These are phyloP conservation scores for Vaccinium darrowii DNA, from an alignment of 148 eudicot genomes.

Conservation along the genomic window DNA sequence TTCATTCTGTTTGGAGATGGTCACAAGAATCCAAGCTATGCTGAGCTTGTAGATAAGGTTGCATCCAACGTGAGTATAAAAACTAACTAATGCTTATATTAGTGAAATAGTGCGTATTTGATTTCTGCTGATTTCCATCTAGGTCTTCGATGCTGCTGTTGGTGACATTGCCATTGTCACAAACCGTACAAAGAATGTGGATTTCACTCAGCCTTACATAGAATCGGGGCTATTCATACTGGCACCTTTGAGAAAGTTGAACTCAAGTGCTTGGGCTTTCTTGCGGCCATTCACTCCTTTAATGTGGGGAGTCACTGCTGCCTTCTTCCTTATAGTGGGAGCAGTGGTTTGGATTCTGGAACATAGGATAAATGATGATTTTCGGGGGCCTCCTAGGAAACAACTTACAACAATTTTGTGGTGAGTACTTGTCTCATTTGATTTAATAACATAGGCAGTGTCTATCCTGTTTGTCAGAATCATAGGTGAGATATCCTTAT, in stretches of 20 bases:
- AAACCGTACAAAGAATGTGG: constrained; percentile 51
- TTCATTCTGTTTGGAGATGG: constrained; percentile 38
- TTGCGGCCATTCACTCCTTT: constrained; percentile 43
- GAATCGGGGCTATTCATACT: constrained; percentile 59
- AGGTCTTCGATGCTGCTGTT: constrained; percentile 58
- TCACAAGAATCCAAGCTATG: constrained; percentile 31
- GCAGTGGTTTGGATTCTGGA: constrained; percentile 56
- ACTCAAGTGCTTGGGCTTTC: constrained; percentile 60
- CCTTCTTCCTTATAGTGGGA: constrained; percentile 47
- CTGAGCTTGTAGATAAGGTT: constrained; percentile 28
- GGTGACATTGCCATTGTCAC: constrained; percentile 60
- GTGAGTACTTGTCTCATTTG: constrained; percentile 25
- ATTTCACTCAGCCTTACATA: constrained; percentile 62
- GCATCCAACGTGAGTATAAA: constrained; percentile 28
- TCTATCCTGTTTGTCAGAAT: background rate
- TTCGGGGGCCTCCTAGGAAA: constrained; percentile 51
- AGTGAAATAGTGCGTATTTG: background rate
- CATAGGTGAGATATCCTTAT: background rate
- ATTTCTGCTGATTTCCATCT: constrained; percentile 9
- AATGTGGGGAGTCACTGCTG: constrained; percentile 52
- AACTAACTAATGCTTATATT: background rate
- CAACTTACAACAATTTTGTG: constrained; percentile 47
- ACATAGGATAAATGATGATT: constrained; percentile 45
- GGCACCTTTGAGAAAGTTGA: constrained; percentile 27
- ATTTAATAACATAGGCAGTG: background rate